These are phyloP conservation scores for Acer saccharum DNA, from an alignment of 345 rosid species.

Conservation along the genomic window DNA sequence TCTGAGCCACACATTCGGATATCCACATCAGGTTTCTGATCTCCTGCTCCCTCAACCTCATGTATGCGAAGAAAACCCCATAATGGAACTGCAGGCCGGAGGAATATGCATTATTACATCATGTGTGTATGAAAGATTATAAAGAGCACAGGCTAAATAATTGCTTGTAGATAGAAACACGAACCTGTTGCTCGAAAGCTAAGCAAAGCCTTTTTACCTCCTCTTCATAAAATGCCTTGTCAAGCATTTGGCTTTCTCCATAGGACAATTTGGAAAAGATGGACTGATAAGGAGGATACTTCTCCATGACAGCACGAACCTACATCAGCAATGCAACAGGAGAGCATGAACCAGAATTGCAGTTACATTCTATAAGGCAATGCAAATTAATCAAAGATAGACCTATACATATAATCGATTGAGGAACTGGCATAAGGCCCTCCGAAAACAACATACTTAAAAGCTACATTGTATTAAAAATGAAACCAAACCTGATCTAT, in stretches of 20 bases:
- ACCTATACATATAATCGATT: too few species aligned
- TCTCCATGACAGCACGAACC: conserved; percentile 95
- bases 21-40: conserved; percentile 99
- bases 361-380: background rate
- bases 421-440: too few species aligned
- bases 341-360: conserved; percentile 6
- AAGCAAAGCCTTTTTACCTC: conserved; percentile 98
- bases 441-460: too few species aligned
- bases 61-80: conserved; percentile 89
- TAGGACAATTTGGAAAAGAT: conserved; percentile 84
- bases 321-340: conserved; percentile 30
- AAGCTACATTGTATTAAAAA: background rate
- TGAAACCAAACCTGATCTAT: conserved; percentile 70
- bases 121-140: background rate
- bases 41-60: conserved; percentile 99
- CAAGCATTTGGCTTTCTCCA: conserved; percentile 98
- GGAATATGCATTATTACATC: background rate
- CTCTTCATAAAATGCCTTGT: conserved; percentile 97
- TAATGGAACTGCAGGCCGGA: conserved; percentile 77
- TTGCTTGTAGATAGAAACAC: conserved; percentile 12
- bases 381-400: background rate
- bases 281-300: conserved; percentile 90
- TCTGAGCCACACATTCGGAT: conserved; percentile 97
- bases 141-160: too few species aligned
- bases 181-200: conserved; percentile 96